Base-by-base conservation (phyloP, 805 yeast genomes). In the Barnettozyma siamensis region DNA sequence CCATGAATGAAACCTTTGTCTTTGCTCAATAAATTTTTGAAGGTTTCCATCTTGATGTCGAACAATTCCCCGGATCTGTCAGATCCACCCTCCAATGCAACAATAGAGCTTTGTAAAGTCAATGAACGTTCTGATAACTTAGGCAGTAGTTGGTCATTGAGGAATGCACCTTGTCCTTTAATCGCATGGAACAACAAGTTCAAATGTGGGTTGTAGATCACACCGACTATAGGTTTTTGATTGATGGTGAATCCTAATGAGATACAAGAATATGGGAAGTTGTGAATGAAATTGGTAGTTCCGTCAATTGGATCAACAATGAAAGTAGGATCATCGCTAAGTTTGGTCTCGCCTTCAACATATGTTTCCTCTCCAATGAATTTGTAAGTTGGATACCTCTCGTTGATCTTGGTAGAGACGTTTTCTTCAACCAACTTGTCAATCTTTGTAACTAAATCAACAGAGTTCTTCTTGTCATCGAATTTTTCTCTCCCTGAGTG, bases 241-340 rank as follows among this genome's bases (percentile, higher is more conserved):
- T 65, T 54, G 15, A 73, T 57, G 1, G 81, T 67, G 40, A 79
- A 67, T 0, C 84, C 84, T 30, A 79, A 53, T 1, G 84, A 79
- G 37, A 76, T 76, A 58, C 83, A 78, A 33, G 78, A 70, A 54
- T 67, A 73, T 2, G 84, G 85, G 60, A 75, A 79, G 35, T 66
- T 69, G 55, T 79, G 85, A 38, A 78, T 70, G 57, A 79, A 79
- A 57, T 79, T 75, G 5, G 83, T 77, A 1, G 85, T 79, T 11
- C 84, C 84, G 49, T 78, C 83, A 54, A 76, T 73, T 32, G 82
- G 82, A 52, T 78, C 84, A 16, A 79, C 80, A 41, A 79, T 70
- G 52, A 79, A 79, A 2, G 83, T 78, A 17, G 84, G 84, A 4
- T 63, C 73, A 31, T 67, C 67, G 2, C 72, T 62, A 13, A 79